Base-by-base conservation (phyloP, 257 asterid species). In the Eucommia ulmoides region DNA sequence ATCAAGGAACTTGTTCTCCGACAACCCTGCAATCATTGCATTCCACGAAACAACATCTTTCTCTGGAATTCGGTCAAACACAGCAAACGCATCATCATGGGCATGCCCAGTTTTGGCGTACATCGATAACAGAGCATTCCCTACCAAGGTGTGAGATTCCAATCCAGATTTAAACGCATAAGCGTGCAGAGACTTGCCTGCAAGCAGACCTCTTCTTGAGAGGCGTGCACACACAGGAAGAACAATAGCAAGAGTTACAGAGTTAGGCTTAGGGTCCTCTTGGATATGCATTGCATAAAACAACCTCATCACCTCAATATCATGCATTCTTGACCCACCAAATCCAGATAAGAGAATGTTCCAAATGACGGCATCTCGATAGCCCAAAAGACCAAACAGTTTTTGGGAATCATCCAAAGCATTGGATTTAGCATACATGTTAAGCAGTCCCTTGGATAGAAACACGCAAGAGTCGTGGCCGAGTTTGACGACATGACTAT, bases 31-130 rank as follows among this genome's bases (percentile, higher is more conserved):
- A 70, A 82, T 80, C 18, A 72, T 65, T 9, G 96, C 88, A 71
- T 86, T 86, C 76, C 88, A 82, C 1, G 94, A 79, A 62, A 86
- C 72, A 20, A 75, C 83, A 69, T 86, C 96, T 66, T 82, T 86
- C 50, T 75, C 79, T 63, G 58, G 50, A 56, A 86, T 82, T 53
- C 69, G 74, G 52, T 21, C 47, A 56, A 86, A 82, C 54, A 73
- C 74, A 53, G 73, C 49, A 54, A 52, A 50, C 20, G 96, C 96
- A 71, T 77, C 83, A 33, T 45, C 23, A 48, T 16, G 15, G 9
- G 74, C 57, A 60, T 67, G 61, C 44, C 86, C 82, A 41, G 67
- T 52, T 66, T 85, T 85, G 3, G 96, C 88, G 64, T 85, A 86
- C 94, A 80, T 80, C 45, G 96, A 80, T 49, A 86, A 42, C 44